These are phyloP conservation scores for Canariomyces notabilis DNA, from an alignment of 2,329 filamentous ascomycete species.

Conservation along the genomic window DNA sequence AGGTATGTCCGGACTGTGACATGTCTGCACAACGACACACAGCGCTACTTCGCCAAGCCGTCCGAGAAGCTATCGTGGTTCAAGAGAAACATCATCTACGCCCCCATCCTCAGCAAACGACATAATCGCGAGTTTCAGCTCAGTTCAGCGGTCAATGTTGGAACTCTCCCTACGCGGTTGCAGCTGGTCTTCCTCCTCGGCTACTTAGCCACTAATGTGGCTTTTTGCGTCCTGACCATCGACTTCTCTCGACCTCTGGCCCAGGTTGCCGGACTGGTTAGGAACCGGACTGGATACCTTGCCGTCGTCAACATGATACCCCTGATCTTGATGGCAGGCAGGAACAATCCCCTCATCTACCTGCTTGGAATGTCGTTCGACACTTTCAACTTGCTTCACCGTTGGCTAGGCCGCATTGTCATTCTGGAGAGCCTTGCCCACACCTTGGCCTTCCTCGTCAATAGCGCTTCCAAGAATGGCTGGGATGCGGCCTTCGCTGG, in stretches of 20 bases:
- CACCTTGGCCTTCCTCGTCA: slow-evolving; percentile 54
- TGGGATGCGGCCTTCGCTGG: slow-evolving; percentile 43
- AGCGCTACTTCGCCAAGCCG: slow-evolving; percentile 69
- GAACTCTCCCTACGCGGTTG: slow-evolving; percentile 74
- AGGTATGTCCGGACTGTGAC: slow-evolving; percentile 68
- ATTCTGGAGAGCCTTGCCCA: slow-evolving; percentile 65
- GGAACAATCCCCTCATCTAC: slow-evolving; percentile 73
- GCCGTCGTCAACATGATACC: slow-evolving; percentile 73
- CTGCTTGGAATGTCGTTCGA: slow-evolving; percentile 72
- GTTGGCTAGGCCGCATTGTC: slow-evolving; percentile 75
- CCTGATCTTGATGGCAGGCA: slow-evolving; percentile 66
- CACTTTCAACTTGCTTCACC: slow-evolving; percentile 75
- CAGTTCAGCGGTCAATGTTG: slow-evolving; percentile 54
- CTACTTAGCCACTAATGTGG: slow-evolving; percentile 69
- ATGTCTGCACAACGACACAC: slow-evolving; percentile 71
- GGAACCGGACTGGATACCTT: slow-evolving; percentile 66
- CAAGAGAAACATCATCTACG: slow-evolving; percentile 63
- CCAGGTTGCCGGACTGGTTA: slow-evolving; percentile 45
- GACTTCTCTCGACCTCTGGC: slow-evolving; percentile 47
- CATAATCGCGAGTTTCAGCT: slow-evolving; percentile 69
- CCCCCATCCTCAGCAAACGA: slow-evolving; percentile 67
- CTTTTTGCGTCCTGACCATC: slow-evolving; percentile 67
- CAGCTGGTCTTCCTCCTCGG: slow-evolving; percentile 63
- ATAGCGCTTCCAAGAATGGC: slow-evolving; percentile 36
- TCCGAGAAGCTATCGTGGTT: slow-evolving; percentile 51